A percentile compares a stretch with the other conserved stretches of the same genome.
Conservation (phyloP, 2,329 filamentous ascomycete species). For the Cordyceps javanica region DNA sequence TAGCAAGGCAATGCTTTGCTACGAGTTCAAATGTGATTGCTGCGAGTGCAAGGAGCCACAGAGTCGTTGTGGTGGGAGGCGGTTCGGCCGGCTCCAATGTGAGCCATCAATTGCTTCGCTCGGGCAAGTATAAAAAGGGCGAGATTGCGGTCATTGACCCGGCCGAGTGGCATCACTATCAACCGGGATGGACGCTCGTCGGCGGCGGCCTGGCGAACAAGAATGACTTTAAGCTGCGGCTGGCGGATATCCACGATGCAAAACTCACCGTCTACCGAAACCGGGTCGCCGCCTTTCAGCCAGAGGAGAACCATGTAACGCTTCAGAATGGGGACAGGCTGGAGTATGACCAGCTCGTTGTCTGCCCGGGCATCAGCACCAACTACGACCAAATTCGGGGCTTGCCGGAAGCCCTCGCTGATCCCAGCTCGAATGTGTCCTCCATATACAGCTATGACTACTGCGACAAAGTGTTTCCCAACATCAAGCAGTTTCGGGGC, state of each 20-base stretch:
- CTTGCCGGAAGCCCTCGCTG: constrained; percentile 46
- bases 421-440: constrained; percentile 42
- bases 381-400: constrained; percentile 47
- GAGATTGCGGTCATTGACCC: constrained; percentile 63
- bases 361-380: constrained; percentile 51
- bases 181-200: constrained; percentile 64
- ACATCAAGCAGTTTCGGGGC: constrained; percentile 40
- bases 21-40: background rate
- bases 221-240: constrained; percentile 46
- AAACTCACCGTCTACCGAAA: constrained; percentile 54
- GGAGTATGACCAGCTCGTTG: constrained; percentile 58
- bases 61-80: constrained; percentile 60
- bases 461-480: constrained; percentile 46
- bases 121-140: constrained; percentile 47
- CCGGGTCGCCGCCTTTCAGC: constrained; percentile 44
- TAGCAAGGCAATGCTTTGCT: background rate
- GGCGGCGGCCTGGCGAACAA: constrained; percentile 60
- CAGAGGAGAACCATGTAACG: constrained; percentile 50
- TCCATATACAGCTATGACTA: constrained; percentile 53
- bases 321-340: constrained; percentile 50
- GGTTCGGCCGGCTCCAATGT: constrained; percentile 60
- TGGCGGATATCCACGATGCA: constrained; percentile 46
- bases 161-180: constrained; percentile 58
- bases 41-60: constrained; percentile 36
- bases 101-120: constrained; percentile 60